Evolutionary conservation across 1,284 basidiomycete species (phyloP).

Genomic region (Tranzscheliella williamsii): DNA sequence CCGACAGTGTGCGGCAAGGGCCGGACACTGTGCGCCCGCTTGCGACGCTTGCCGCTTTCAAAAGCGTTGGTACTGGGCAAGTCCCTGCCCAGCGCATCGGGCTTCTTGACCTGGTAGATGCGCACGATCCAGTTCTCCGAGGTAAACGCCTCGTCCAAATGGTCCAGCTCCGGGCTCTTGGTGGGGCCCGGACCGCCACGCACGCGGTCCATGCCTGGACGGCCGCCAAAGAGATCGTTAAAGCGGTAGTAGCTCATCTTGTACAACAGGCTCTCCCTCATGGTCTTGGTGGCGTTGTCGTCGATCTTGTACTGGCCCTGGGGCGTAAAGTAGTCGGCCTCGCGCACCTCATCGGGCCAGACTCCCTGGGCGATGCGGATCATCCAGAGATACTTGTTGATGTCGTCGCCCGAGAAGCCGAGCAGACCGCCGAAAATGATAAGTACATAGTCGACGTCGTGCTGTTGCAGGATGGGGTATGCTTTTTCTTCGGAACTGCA

Average conservation of each 20-base stretch:
- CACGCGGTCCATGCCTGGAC: slow-evolving; percentile 52
- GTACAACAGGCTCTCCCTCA: slow-evolving; percentile 90
- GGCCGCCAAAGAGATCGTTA: slow-evolving; percentile 62
- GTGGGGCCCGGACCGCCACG: slow-evolving; percentile 40
- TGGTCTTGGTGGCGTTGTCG: slow-evolving; percentile 80
- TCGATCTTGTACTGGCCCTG: slow-evolving; percentile 93
- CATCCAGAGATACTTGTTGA: slow-evolving; percentile 92
- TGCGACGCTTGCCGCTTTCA: slow-evolving; percentile 80
- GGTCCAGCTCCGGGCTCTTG: slow-evolving; percentile 45
- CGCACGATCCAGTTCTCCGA: slow-evolving; percentile 65
- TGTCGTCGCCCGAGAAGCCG: slow-evolving; percentile 97
- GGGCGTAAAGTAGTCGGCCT: slow-evolving; percentile 90
- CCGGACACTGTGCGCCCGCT: no score
- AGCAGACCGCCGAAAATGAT: slow-evolving; percentile 96
- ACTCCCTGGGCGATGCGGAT: slow-evolving; percentile 96
- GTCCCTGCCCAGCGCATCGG: slow-evolving; percentile 85
- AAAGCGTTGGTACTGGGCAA: slow-evolving; percentile 74
- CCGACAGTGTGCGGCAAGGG: no score
- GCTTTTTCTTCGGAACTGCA: slow-evolving; percentile 89
- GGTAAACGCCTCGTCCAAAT: slow-evolving; percentile 60
- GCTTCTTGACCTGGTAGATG: slow-evolving; percentile 94
- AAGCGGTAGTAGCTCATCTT: slow-evolving; percentile 61
- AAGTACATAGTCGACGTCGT: slow-evolving; percentile 97
- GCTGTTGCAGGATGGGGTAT: slow-evolving; percentile 93
- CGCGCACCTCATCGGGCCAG: slow-evolving; percentile 97